Evolutionary conservation across 257 asterid genomes (phyloP).

Genomic region (Solanum megistacrolobum): DNA sequence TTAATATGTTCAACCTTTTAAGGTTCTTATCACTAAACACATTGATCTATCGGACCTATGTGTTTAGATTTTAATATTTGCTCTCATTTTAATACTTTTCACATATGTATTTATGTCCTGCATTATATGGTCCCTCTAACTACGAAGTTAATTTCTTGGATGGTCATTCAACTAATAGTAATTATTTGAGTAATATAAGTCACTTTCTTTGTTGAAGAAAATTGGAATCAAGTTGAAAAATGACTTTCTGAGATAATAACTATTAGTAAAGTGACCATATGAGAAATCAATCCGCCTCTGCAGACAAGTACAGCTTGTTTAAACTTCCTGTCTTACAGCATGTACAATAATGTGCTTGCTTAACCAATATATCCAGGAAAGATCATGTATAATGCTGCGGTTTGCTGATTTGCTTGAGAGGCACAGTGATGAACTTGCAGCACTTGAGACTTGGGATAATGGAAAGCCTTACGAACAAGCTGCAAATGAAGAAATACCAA

Average conservation of each 20-base stretch:
- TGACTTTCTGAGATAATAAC: background rate
- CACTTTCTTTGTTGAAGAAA: background rate
- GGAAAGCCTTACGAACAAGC: slow-evolving; percentile 68
- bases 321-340: background rate
- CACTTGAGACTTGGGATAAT: slow-evolving; percentile 66
- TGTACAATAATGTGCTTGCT: too few relatives aligned
- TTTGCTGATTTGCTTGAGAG: slow-evolving; percentile 60
- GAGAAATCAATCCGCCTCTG: background rate
- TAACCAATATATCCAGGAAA: slow-evolving; percentile 18
- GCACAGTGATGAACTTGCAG: slow-evolving; percentile 46
- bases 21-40: background rate
- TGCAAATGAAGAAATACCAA: slow-evolving; percentile 40
- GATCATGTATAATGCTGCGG: slow-evolving; percentile 41
- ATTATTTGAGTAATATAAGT: background rate
- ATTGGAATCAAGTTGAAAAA: background rate
- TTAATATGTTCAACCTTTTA: background rate
- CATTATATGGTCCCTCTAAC: background rate
- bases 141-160: background rate
- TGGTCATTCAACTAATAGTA: background rate
- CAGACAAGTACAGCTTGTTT: background rate
- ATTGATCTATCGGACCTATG: background rate
- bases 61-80: background rate
- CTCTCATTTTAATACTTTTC: background rate
- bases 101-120: background rate
- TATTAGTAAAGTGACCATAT: background rate